phyloP scores from a whole-genome alignment of 1,284 basidiomycete genomes.

The Cutaneotrichosporon daszewskae region DNA sequence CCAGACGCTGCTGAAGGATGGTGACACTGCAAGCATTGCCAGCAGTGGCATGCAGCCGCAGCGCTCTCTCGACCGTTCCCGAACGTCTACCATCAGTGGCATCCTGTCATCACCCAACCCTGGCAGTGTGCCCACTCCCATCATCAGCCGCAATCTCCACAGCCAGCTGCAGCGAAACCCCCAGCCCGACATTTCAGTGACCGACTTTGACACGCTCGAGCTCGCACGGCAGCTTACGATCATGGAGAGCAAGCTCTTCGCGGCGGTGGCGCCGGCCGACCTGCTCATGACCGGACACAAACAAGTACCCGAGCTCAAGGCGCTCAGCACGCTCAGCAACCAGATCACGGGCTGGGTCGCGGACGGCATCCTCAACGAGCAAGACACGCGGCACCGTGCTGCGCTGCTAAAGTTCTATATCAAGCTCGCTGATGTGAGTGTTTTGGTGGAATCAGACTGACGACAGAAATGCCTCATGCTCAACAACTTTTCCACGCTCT shows the following conservation, averaged over 20 bases:
- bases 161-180: conserved; percentile 44
- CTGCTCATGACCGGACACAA: conserved; percentile 78
- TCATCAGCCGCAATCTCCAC: conserved; percentile 76
- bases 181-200: conserved; percentile 62
- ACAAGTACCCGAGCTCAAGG: conserved; percentile 68
- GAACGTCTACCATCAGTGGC: conserved; percentile 4
- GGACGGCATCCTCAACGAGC: conserved; percentile 75
- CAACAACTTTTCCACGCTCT: conserved; percentile 94
- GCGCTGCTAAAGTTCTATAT: conserved; percentile 85
- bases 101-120: conserved; percentile 6
- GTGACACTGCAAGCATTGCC: background rate
- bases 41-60: conserved; percentile 2
- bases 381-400: conserved; percentile 80
- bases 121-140: conserved; percentile 52
- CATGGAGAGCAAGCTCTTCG: conserved; percentile 82
- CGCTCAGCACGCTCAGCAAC: conserved; percentile 87
- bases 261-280: conserved; percentile 83
- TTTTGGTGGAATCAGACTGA: conserved; percentile 7
- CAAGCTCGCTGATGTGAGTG: conserved; percentile 79
- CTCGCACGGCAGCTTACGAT: conserved; percentile 91
- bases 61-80: conserved; percentile 18
- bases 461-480: conserved; percentile 77
- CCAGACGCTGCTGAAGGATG: conserved; percentile 12
- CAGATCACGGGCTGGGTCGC: conserved; percentile 94
- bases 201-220: conserved; percentile 92